Conservation (phyloP, 2,329 filamentous ascomycete species). For the Penicillium sclerotigenum region DNA sequence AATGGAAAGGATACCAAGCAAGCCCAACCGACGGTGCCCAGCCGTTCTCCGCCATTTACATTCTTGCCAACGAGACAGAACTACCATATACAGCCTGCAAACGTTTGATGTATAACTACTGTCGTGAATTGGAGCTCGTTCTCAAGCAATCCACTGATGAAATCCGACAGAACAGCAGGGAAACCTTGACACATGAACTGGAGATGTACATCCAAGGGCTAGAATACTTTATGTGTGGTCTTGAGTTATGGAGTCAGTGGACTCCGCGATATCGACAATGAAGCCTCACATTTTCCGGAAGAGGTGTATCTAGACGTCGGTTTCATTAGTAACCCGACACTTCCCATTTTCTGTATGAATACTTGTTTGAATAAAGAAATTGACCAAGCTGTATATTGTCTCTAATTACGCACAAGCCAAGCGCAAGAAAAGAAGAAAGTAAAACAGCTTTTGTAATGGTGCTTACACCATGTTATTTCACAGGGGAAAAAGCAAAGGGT, state of each 20-base stretch:
- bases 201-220: slow-evolving; percentile 15
- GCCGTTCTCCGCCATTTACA: slow-evolving; percentile 17
- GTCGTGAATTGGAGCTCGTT: slow-evolving; percentile 17
- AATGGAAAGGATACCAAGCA: slow-evolving; percentile 15
- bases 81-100: slow-evolving; percentile 17
- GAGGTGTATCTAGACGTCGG: background rate
- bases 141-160: slow-evolving; percentile 6
- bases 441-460: too few species aligned
- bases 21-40: slow-evolving; percentile 13
- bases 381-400: background rate
- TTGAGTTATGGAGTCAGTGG: slow-evolving; percentile 22
- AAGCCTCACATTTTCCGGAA: background rate
- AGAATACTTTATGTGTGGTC: slow-evolving; percentile 20
- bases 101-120: slow-evolving; percentile 17
- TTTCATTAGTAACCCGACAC: background rate
- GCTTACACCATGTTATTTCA: too few species aligned
- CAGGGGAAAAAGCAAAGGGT: too few species aligned
- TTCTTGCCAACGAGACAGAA: slow-evolving; percentile 16
- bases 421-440: too few species aligned
- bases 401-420: background rate
- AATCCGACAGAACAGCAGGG: background rate
- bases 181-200: slow-evolving; percentile 5
- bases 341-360: background rate
- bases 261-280: slow-evolving; percentile 16
- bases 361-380: background rate